Evolutionary conservation across 164 flowering plant genomes (phyloP), one percentile per base, ranked within the genome.

Genomic region (Macadamia tetraphylla): DNA sequence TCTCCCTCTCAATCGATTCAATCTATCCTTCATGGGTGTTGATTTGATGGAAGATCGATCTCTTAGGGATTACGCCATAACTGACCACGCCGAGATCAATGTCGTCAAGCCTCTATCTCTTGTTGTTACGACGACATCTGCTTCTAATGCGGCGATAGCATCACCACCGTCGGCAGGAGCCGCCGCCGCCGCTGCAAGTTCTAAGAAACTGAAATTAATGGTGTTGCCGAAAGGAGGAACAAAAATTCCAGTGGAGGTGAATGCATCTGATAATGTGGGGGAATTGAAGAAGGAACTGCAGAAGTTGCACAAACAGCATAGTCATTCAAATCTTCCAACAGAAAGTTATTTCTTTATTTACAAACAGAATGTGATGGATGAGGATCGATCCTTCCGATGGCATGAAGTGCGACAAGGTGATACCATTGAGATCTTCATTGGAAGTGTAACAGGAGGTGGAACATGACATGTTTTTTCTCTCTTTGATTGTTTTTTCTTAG

Each of bases 311-410:
- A 72, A 81, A 58, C 67, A 67, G 17, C 9, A 23, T 23, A 23
- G 70, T 17, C 76, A 78, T 1, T 81, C 87, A 35, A 70, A 71
- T 55, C 83, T 92, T 35, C 98, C 94, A 0, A 70, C 65, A 5
- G 93, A 90, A 44, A 91, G 86, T 6, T 92, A 81, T 57, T 93
- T 91, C 68, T 89, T 90, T 67, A 88, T 93, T 10, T 80, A 74
- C 74, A 87, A 83, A 30, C 95, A 91, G 75, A 86, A 78, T 75
- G 92, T 93, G 61, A 88, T 91, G 97, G 94, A 89, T 9, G 98
- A 91, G 12, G 86, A 81, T 63, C 80, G 71, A n/a, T 70, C 65
- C 43, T 77, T 88, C 44, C 74, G 85, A 10, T 88, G 96, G 93
- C 92, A 90, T 63, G 79, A 74, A 1, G 88, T 88, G 17, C 70